Base-by-base conservation (phyloP, 768 basidiomycete genomes). In the Boletus patriciae region DNA sequence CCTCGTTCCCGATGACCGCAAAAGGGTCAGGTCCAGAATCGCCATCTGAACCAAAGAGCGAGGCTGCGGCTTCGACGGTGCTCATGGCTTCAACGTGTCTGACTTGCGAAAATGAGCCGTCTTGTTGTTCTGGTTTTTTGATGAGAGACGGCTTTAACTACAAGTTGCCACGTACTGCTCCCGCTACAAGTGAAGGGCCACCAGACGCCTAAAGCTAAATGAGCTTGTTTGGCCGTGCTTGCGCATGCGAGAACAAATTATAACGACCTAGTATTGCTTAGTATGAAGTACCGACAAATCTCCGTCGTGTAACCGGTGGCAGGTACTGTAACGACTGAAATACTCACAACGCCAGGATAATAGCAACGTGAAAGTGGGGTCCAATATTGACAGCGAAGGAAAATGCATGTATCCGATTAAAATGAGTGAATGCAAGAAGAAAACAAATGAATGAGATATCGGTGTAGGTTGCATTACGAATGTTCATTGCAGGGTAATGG, bases 31-130 rank as follows among this genome's bases (percentile, higher is more conserved):
- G 76, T 18, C 74, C 75, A 49, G 82, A 66, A 66, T 90, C 87
- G 37, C 61, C 62, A 33, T 82, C 82, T 50, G 81, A 73, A 59
- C 84, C 88, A 77, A 93, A 93, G 45, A 93, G 86, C 55, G 88
- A 85, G 50, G 90, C 87, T 36, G 91, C 91, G 62, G 88, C 85
- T 77, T 90, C 88, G 54, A 87, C 83, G 62, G 78, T 77, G 69
- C 76, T 81, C 86, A 88, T 87, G 66, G 66, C 64, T 71, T 61
- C 69, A 74, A 62, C 71, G 70, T 73, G 70, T 66, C 52, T 44
- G 47, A 45, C 37, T 49, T 60, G 52, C 45, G 45, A 58, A 54
- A 25, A 50, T 11, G 51, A 57, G 42, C 53, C 29, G 62, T 48
- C 33, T 58, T 29, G 53, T 45, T 33, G 57, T 38, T 25, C 29